Base-by-base conservation (phyloP, 2,329 filamentous ascomycete genomes). In the Diaporthe velutina region DNA sequence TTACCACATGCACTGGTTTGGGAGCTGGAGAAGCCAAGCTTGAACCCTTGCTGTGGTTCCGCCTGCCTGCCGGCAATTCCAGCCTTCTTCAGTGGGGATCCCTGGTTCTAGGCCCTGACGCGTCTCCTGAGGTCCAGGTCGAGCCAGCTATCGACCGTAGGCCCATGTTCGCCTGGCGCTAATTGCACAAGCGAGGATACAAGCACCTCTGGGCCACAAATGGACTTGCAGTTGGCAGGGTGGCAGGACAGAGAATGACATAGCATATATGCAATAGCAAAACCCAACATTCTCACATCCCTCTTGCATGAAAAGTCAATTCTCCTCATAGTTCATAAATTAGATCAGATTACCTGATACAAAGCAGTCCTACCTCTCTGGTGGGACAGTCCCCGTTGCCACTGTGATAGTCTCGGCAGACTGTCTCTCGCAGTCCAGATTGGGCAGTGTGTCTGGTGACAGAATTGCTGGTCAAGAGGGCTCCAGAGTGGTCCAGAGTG, bases 21-120 rank as follows among this genome's bases (percentile, higher is more conserved):
- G n/a, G 64, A 68, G 48, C 64, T 68, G 64, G 64, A 68, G 64
- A 52, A 67, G 64, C 64, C 64, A 68, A 54, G 64, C 64, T 68
- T 10, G 28, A 33, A 68, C 48, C 64, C 64, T 12, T 40, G 64
- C 48, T 40, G 15, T 22, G 48, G 64, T 68, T 54, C 64, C 48
- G 61, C 64, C 64, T 68, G 64, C 64, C 64, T 68, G 64, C 64
- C 64, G 64, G 33, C 33, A 52, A 28, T 40, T 54, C 33, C 64
- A 68, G 64, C 64, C 64, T 68, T 68, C 64, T 68, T 54, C 48
- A 68, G 64, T 40, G 64, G 64, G 64, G 64, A 52, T 28, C 48
- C 48, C 64, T 38, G 30, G 64, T 40, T 68, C 64, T 68, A 68
- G 64, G 64, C 64, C 64, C 45, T 22, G 45, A 40, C n/a, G 22